Evolutionary conservation across 371 early-diverging fungal species (phyloP).

Genomic region (Mortierella sp.): DNA sequence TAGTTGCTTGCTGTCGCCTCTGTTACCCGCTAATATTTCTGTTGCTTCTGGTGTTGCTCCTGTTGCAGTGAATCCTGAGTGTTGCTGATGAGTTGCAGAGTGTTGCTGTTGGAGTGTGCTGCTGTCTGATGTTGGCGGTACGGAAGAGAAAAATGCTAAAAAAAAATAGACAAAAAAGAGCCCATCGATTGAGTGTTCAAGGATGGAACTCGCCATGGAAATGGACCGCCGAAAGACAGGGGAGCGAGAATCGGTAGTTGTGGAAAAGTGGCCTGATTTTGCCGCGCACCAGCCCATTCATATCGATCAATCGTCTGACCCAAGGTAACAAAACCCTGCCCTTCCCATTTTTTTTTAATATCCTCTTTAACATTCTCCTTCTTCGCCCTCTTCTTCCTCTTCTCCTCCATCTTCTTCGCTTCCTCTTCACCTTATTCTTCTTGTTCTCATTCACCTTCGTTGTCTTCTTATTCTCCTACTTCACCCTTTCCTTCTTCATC

Average conservation of each 20-base stretch:
- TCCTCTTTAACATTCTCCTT: too few species aligned
- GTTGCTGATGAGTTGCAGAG: too few species aligned
- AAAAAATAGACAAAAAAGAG: neutral
- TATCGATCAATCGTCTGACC: neutral
- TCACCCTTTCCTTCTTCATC: too few species aligned
- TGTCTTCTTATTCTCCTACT: neutral
- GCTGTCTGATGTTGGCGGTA: too few species aligned
- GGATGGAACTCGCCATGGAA: too few species aligned
- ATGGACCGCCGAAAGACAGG: neutral
- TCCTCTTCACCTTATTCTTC: neutral
- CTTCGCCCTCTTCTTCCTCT: neutral
- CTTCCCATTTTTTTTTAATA: too few species aligned
- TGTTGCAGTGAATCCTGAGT: too few species aligned
- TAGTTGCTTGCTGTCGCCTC: neutral
- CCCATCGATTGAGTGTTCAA: too few species aligned
- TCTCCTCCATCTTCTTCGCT: neutral
- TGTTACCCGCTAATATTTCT: too few species aligned
- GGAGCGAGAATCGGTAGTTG: neutral
- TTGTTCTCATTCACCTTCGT: neutral
- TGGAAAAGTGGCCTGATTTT: constrained; percentile 11
- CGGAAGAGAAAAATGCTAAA: too few species aligned
- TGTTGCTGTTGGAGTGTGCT: too few species aligned
- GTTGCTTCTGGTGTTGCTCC: too few species aligned
- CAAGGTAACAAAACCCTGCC: neutral
- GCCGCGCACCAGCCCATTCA: neutral